These are phyloP conservation scores for Mycocentrospora acerina DNA, from an alignment of 2,329 filamentous ascomycete genomes.

Conservation along the genomic window DNA sequence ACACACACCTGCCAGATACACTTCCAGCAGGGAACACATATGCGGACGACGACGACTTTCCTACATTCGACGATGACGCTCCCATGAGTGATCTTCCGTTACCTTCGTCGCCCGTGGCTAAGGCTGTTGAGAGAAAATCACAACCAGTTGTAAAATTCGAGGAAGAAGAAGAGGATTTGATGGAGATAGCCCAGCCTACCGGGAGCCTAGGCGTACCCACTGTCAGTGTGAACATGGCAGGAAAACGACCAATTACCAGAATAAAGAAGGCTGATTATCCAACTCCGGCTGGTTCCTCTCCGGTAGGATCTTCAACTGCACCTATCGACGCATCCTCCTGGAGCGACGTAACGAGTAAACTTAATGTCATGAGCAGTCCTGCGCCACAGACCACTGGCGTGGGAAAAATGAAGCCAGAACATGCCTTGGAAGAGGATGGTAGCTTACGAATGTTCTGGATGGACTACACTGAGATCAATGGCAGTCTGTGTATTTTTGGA, in stretches of 20 bases:
- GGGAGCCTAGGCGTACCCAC: constrained; percentile 63
- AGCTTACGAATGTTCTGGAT: constrained; percentile 95
- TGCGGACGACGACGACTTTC: constrained; percentile 59
- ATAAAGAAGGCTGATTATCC: constrained; percentile 66
- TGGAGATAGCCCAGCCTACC: constrained; percentile 80
- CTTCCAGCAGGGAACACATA: constrained; percentile 42
- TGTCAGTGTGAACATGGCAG: constrained; percentile 80
- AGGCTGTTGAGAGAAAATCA: constrained; percentile 72
- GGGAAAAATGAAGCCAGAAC: constrained; percentile 79
- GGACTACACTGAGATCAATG: constrained; percentile 91
- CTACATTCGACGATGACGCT: constrained; percentile 65
- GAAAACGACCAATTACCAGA: constrained; percentile 75
- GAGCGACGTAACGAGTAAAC: constrained; percentile 81
- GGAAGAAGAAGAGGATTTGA: constrained; percentile 73
- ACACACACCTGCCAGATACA: constrained; percentile 49
- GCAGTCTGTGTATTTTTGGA: constrained; percentile 89
- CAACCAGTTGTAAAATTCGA: constrained; percentile 59
- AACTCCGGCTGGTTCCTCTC: constrained; percentile 75
- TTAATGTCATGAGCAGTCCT: constrained; percentile 82
- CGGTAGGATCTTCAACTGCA: constrained; percentile 60
- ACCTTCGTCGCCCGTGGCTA: constrained; percentile 83
- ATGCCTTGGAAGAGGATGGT: constrained; percentile 91
- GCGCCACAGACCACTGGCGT: constrained; percentile 62
- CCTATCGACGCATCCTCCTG: constrained; percentile 74
- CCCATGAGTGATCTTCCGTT: constrained; percentile 77